Evolutionary conservation across 345 rosid species (phyloP).

Genomic region (Acer yangbiense): DNA sequence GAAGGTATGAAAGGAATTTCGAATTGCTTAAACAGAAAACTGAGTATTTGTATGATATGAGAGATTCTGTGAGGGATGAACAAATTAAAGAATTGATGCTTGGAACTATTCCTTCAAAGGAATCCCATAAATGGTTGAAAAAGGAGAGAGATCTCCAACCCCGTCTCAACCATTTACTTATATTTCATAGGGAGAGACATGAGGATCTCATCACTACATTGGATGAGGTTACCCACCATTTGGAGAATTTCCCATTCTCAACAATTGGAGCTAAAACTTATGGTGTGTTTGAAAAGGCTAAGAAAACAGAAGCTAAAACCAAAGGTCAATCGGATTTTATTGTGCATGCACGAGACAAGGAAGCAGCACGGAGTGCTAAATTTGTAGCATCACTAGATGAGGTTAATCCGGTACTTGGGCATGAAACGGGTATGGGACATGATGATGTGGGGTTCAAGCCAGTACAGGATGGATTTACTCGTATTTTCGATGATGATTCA

Average conservation of each 20-base stretch:
- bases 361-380: not conserved
- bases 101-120: slow-evolving; percentile 9
- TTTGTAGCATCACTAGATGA: no score
- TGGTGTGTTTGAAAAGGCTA: not conserved
- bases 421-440: no score
- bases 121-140: slow-evolving; percentile 16
- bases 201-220: slow-evolving; percentile 8
- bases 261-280: not conserved
- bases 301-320: not conserved
- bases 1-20: not conserved
- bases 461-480: no score
- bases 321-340: not conserved
- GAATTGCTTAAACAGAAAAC: slow-evolving; percentile 16
- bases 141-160: slow-evolving; percentile 10
- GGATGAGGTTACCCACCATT: slow-evolving; percentile 17
- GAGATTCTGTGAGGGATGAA: slow-evolving; percentile 25
- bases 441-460: no score
- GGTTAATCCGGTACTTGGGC: no score
- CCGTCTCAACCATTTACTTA: no score
- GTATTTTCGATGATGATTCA: no score
- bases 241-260: slow-evolving; percentile 12
- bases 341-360: not conserved
- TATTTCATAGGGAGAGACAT: not conserved
- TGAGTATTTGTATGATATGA: slow-evolving; percentile 18
- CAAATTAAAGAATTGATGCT: slow-evolving; percentile 19